A percentile compares a stretch with the other conserved stretches of the same genome.
These are phyloP conservation scores for Auriscalpium orientale DNA, from an alignment of 768 basidiomycete genomes.

Conservation along the genomic window DNA sequence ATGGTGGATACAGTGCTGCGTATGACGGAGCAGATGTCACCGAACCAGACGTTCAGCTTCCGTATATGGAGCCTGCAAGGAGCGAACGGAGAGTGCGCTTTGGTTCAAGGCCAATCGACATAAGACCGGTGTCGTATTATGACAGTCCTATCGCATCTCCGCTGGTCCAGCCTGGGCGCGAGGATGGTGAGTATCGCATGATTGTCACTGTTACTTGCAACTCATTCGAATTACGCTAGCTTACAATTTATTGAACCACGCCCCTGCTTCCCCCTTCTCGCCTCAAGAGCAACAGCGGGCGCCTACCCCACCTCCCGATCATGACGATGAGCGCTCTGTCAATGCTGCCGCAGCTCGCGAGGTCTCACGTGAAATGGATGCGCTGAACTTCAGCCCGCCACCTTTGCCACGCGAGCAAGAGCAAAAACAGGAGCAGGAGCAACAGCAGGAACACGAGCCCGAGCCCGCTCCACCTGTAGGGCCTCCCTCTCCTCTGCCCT, in stretches of 20 bases:
- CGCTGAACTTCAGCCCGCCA: constrained; percentile 36
- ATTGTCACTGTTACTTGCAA: not conserved
- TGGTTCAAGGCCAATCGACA: constrained; percentile 8
- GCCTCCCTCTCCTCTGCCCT: constrained; percentile 24
- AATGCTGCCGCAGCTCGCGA: constrained; percentile 66
- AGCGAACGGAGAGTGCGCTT: constrained; percentile 7
- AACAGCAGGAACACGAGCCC: not conserved
- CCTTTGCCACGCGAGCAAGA: not conserved
- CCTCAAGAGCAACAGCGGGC: constrained; percentile 1
- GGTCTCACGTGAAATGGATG: constrained; percentile 56
- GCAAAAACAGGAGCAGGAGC: too few relatives aligned
- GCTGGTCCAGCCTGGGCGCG: not conserved
- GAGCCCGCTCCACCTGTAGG: constrained; percentile 22
- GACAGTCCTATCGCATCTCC: not conserved
- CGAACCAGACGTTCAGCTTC: constrained; percentile 18
- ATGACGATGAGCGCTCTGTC: constrained; percentile 43
- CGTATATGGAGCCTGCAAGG: constrained; percentile 20
- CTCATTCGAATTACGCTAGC: not conserved
- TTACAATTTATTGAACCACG: not conserved
- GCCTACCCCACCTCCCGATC: constrained; percentile 14
- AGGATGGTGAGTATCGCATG: not conserved
- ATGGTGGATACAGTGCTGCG: constrained; percentile 1
- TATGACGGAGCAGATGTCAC: constrained; percentile 6
- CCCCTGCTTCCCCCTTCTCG: constrained; percentile 5
- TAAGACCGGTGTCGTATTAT: not conserved